phyloP scores from a whole-genome alignment of 257 asterid genomes.

The Solanum corneliomulleri region DNA sequence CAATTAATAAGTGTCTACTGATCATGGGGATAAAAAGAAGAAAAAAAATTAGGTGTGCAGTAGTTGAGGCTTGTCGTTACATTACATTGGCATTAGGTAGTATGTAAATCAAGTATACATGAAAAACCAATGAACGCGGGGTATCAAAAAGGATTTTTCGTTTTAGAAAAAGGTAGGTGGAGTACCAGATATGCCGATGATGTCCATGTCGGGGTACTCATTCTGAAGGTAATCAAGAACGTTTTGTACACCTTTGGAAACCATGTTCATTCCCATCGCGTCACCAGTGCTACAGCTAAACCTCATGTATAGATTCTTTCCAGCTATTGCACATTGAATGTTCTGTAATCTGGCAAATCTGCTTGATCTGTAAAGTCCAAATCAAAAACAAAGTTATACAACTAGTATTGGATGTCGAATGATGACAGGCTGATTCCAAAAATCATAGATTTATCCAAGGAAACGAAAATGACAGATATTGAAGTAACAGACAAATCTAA shows the following conservation, averaged over 20 bases:
- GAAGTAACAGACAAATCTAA: neutral
- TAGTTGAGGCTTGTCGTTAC: neutral
- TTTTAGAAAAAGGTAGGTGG: neutral
- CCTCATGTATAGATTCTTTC: constrained; percentile 40
- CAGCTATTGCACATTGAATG: constrained; percentile 39
- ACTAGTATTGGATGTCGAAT: neutral
- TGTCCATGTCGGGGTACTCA: constrained; percentile 46
- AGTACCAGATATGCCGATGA: constrained; percentile 42
- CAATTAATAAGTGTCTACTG: neutral
- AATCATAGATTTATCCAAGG: neutral
- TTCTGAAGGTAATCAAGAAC: constrained; percentile 33
- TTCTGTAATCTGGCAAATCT: constrained; percentile 37
- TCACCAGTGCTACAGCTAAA: constrained; percentile 46
- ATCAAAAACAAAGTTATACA: neutral
- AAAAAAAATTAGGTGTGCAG: neutral
- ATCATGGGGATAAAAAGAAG: neutral
- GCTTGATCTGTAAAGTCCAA: constrained; percentile 29
- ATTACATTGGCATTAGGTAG: neutral
- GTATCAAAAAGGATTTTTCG: neutral
- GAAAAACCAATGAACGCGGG: neutral
- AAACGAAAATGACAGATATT: neutral
- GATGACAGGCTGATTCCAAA: neutral
- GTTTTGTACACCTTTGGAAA: constrained; percentile 47
- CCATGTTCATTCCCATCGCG: constrained; percentile 62
- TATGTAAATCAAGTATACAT: neutral